Evolutionary conservation across 768 basidiomycete species (phyloP), one percentile per base, ranked within the genome.

Genomic region (Chalciporus chontae): DNA sequence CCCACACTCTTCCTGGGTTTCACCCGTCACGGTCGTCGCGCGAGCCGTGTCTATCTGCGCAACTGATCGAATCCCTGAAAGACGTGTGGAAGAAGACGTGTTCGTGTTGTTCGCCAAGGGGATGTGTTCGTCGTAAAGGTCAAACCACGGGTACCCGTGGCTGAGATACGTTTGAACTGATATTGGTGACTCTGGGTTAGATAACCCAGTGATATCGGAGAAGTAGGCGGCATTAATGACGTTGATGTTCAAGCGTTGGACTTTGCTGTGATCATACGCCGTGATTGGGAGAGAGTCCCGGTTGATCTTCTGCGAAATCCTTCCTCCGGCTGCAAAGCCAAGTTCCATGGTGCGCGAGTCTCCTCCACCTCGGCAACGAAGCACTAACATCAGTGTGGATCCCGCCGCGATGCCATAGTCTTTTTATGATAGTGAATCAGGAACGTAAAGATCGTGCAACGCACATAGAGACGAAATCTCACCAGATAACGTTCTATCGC

Each of bases 341-440:
- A n/a, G 8, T 59, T 83, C 81, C 80, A 83, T 80, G n/a, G 19
- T 21, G 8, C 9, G 36, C 27, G 4, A 42, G 27, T 11, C 6
- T 19, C 41, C 41, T 17, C 74, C 75, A 50, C 81, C 80, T 58
- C 80, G 80, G 17, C 82, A 73, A 70, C 79, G 80, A 31, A 81
- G 71, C 46, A 84, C 85, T 11, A 87, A 69, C 54, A 84, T 82
- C 24, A 84, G 78, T 0, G 83, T 84, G 0, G 77, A 80, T 68
- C 84, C 84, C 69, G 85, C 87, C 76, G 84, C 83, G 40, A 85
- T 86, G 64, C 84, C 84, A 62, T 84, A 84, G 52, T 85, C 81
- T 43, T 8, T 9, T 3, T n/a, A 43, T 6, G 9, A 26, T 5
- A 26, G 1, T 9, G n/a, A 9, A 27, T 43, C 15, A 43, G 5